phyloP scores from a whole-genome alignment of 306 rosid genomes.

The Prunus armeniaca region DNA sequence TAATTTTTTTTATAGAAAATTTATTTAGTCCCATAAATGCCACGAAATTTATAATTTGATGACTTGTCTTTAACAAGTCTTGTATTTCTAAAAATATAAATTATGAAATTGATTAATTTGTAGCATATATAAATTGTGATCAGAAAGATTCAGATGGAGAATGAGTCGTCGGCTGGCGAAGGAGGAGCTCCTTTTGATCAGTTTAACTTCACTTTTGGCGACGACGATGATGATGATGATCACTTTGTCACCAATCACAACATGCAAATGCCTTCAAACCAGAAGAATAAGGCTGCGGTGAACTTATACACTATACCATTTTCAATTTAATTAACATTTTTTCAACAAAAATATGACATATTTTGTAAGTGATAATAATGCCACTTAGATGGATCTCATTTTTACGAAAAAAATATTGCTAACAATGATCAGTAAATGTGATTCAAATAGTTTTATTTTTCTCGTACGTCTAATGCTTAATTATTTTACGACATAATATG shows the following conservation, averaged over 20 bases:
- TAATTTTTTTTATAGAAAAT: not conserved
- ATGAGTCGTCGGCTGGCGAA: not conserved
- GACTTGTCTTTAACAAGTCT: not conserved
- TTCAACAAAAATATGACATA: not conserved
- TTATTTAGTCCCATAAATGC: not conserved
- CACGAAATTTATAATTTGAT: not conserved
- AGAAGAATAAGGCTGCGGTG: not conserved
- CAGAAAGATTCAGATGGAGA: slow-evolving; percentile 5
- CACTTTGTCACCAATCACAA: not conserved
- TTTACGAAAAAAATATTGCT: too few relatives aligned
- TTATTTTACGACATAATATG: not conserved
- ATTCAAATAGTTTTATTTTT: not conserved
- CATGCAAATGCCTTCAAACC: not conserved
- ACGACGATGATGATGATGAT: not conserved
- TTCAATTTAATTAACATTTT: not conserved
- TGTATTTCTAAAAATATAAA: not conserved
- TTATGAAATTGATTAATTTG: not conserved
- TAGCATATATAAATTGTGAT: not conserved
- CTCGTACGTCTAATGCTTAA: not conserved
- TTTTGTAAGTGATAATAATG: not conserved
- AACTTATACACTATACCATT: not conserved
- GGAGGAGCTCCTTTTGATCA: not conserved
- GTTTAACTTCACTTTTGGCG: not conserved
- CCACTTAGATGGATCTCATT: not conserved
- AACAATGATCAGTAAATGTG: not conserved